phyloP scores from a whole-genome alignment of 108 stramenopile genomes.

The Seminavis robusta region DNA sequence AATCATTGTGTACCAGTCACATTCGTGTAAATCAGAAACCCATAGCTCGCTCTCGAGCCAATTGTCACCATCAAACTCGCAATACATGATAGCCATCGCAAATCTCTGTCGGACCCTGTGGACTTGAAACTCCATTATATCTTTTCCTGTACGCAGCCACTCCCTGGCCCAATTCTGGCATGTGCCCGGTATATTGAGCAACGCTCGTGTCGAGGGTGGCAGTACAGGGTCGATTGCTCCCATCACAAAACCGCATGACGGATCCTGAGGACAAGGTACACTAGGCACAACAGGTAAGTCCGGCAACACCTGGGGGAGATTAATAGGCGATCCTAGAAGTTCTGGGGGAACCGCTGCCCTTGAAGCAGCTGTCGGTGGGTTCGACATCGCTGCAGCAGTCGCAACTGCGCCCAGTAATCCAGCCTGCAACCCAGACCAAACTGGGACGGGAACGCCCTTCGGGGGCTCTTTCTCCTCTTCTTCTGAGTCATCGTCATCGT shows the following conservation, averaged over 20 bases:
- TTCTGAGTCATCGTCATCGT: slow-evolving; percentile 4
- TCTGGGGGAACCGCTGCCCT: slow-evolving; percentile 3
- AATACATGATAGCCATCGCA: slow-evolving; percentile 42
- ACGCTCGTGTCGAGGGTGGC: slow-evolving; percentile 25
- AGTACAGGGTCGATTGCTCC: slow-evolving; percentile 23
- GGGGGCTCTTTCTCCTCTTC: slow-evolving; percentile 9
- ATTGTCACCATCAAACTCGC: slow-evolving; percentile 45
- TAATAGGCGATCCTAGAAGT: not conserved
- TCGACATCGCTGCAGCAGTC: not conserved
- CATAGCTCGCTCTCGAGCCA: slow-evolving; percentile 44
- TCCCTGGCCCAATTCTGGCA: slow-evolving; percentile 45
- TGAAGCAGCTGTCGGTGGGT: not conserved
- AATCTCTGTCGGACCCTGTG: slow-evolving; percentile 46
- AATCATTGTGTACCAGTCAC: slow-evolving; percentile 46
- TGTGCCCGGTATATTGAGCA: slow-evolving; percentile 37
- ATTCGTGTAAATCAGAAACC: slow-evolving; percentile 48
- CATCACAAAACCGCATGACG: slow-evolving; percentile 29
- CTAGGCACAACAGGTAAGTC: slow-evolving; percentile 9
- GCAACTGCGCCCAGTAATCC: not conserved
- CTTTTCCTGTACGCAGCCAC: slow-evolving; percentile 41
- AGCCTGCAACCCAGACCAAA: slow-evolving; percentile 2
- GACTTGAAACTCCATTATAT: slow-evolving; percentile 36
- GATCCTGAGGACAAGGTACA: slow-evolving; percentile 25
- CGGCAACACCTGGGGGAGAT: not conserved
- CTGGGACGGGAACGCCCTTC: slow-evolving; percentile 11